Conservation (phyloP, 768 basidiomycete species). For the Melanogaster broomeanus region DNA sequence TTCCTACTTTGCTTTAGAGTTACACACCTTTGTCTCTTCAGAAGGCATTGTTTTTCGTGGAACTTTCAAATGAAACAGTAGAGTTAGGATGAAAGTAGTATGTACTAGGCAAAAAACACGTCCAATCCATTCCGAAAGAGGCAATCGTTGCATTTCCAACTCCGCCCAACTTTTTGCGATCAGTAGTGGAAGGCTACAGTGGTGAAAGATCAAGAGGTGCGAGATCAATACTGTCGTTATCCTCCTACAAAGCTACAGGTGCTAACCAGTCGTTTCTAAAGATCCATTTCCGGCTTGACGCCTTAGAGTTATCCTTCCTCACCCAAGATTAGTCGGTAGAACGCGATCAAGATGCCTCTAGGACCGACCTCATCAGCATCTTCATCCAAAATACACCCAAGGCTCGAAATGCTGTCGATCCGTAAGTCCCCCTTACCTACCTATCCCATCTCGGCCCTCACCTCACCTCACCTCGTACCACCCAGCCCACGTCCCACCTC, state of each 20-base stretch:
- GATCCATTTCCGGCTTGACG: no score
- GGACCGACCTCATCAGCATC: slow-evolving; percentile 48
- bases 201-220: not conserved
- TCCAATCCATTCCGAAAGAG: not conserved
- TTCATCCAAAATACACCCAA: slow-evolving; percentile 38
- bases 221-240: no score
- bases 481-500: slow-evolving; percentile 67
- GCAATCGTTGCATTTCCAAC: slow-evolving; percentile 24
- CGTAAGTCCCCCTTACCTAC: slow-evolving; percentile 29
- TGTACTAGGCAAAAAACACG: slow-evolving; percentile 3
- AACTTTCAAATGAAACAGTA: not conserved
- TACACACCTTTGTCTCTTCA: slow-evolving; percentile 85
- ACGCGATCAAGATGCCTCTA: slow-evolving; percentile 44
- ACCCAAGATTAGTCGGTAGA: not conserved
- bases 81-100: not conserved
- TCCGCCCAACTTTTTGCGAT: slow-evolving; percentile 26
- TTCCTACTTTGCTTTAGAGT: not conserved
- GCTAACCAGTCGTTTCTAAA: no score
- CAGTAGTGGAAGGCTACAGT: slow-evolving; percentile 5
- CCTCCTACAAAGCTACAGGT: no score
- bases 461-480: not conserved
- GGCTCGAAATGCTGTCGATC: slow-evolving; percentile 29
- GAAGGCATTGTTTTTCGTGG: slow-evolving; percentile 63
- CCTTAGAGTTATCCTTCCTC: no score
- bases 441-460: not conserved